Percentiles rank a stretch among this genome's conserved stretches.
These are phyloP conservation scores for Turnera subulata DNA, from an alignment of 345 rosid species.

Conservation along the genomic window DNA sequence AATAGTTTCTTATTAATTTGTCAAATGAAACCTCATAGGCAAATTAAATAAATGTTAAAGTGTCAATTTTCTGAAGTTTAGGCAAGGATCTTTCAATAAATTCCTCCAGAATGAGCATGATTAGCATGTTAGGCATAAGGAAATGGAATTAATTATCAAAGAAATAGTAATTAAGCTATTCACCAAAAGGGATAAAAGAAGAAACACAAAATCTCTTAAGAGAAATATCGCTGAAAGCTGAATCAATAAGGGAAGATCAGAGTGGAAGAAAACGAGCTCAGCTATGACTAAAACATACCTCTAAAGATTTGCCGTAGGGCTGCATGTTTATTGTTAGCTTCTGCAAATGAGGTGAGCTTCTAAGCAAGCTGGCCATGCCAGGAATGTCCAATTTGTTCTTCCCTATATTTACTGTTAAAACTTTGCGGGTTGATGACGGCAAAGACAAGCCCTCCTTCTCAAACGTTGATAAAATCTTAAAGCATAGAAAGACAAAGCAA, in stretches of 20 bases:
- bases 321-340: neutral
- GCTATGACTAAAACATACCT: neutral
- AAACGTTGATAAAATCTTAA: slow-evolving; percentile 1
- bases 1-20: too few species aligned
- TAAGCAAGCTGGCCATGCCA: too few species aligned
- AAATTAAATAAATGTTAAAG: too few species aligned
- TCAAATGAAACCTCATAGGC: neutral
- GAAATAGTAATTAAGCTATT: too few species aligned
- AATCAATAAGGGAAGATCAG: neutral
- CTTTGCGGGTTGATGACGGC: neutral
- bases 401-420: neutral
- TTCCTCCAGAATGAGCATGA: too few species aligned
- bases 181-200: too few species aligned
- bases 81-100: too few species aligned
- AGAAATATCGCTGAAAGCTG: neutral
- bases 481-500: neutral
- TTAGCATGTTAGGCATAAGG: too few species aligned
- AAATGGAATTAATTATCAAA: too few species aligned
- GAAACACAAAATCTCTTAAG: too few species aligned
- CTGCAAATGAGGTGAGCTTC: slow-evolving; percentile 3
- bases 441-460: neutral
- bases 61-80: too few species aligned
- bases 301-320: neutral
- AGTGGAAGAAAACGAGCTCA: neutral
- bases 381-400: neutral